phyloP scores from a whole-genome alignment of 2,329 filamentous ascomycete genomes.

The Parastagonospora nodorum region DNA sequence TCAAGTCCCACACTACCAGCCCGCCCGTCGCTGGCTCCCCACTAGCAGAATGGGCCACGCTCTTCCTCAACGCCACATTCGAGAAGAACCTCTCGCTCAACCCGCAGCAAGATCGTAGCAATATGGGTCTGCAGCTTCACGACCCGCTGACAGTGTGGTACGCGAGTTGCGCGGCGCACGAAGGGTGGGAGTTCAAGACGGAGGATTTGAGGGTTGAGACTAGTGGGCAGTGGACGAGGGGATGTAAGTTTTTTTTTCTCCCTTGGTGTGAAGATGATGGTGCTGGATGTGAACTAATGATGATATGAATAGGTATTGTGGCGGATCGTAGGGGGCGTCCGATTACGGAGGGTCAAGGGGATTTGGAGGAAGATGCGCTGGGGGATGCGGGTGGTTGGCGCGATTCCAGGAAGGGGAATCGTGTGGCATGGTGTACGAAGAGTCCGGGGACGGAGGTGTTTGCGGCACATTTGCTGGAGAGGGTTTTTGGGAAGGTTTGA shows the following conservation, averaged over 20 bases:
- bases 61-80: constrained; percentile 54
- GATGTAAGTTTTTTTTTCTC: constrained; percentile 66
- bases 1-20: constrained; percentile 33
- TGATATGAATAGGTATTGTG: constrained; percentile 48
- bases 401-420: constrained; percentile 74
- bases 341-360: constrained; percentile 51
- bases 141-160: constrained; percentile 53
- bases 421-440: constrained; percentile 72
- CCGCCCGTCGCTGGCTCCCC: constrained; percentile 44
- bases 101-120: constrained; percentile 39
- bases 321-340: constrained; percentile 71
- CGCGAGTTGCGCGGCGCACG: constrained; percentile 21
- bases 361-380: constrained; percentile 54
- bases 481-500: constrained; percentile 61
- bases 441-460: constrained; percentile 72
- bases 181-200: constrained; percentile 44
- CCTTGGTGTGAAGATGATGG: neutral
- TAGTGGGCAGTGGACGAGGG: constrained; percentile 89
- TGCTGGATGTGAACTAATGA: constrained; percentile 36
- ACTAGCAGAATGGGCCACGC: constrained; percentile 51
- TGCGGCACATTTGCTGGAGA: constrained; percentile 67
- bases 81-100: constrained; percentile 51
- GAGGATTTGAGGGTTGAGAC: constrained; percentile 91
- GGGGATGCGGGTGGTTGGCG: constrained; percentile 81
- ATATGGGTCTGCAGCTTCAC: constrained; percentile 51